Evolutionary conservation across 2,329 filamentous ascomycete species (phyloP).

Genomic region (Graphiopsis chlorocephala): DNA sequence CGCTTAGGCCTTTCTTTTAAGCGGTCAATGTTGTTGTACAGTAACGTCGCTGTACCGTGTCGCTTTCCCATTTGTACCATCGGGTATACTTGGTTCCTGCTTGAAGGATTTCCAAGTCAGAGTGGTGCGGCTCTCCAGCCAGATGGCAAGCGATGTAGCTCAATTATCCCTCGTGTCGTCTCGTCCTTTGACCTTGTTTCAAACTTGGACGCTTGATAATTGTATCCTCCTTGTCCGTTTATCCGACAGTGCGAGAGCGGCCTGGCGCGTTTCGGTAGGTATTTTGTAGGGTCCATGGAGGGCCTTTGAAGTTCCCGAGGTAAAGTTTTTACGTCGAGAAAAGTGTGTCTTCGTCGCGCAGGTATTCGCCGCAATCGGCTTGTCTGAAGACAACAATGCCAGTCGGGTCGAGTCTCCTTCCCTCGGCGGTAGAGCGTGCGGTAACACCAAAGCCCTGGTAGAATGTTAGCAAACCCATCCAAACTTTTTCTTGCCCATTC

Average conservation of each 20-base stretch:
- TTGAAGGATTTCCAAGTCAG: neutral
- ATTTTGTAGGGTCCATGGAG: neutral
- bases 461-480: slow-evolving; percentile 15
- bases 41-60: neutral
- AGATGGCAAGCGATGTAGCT: neutral
- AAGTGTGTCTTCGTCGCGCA: slow-evolving; percentile 73
- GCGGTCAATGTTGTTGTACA: neutral
- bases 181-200: neutral
- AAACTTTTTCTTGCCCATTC: neutral
- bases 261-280: neutral
- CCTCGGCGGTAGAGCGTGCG: slow-evolving; percentile 80
- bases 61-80: neutral
- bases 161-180: neutral
- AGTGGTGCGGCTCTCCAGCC: slow-evolving; percentile 4
- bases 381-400: slow-evolving; percentile 87
- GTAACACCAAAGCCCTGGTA: slow-evolving; percentile 86
- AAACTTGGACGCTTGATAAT: neutral
- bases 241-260: neutral
- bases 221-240: neutral
- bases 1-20: neutral
- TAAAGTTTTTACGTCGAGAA: slow-evolving; percentile 49
- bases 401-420: slow-evolving; percentile 81
- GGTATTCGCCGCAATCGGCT: slow-evolving; percentile 90
- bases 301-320: neutral
- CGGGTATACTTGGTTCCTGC: neutral